Conservation (phyloP, 148 eudicot genomes). For the Fallopia convolvulus region DNA sequence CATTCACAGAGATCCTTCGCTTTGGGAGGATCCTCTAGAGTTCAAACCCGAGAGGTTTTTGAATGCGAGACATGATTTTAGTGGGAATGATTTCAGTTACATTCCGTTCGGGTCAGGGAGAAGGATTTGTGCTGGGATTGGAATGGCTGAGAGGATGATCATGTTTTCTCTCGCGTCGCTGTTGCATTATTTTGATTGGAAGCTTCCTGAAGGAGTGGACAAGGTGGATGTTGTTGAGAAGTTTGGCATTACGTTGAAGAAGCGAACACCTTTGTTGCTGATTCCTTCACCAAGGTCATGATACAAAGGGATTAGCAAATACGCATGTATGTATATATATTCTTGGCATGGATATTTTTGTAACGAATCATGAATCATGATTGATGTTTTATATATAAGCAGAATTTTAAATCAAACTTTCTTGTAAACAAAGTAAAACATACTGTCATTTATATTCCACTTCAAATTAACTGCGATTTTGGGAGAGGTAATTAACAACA, state of each 20-base stretch:
- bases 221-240: conserved; percentile 35
- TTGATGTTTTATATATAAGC: no score
- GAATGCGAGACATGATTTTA: conserved; percentile 36
- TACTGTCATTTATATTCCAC: no score
- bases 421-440: no score
- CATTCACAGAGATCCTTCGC: conserved; percentile 48
- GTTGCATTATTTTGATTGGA: conserved; percentile 61
- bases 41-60: conserved; percentile 59
- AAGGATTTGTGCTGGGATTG: conserved; percentile 56
- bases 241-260: conserved; percentile 55
- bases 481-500: no score
- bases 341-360: no score
- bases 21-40: conserved; percentile 49
- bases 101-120: conserved; percentile 74
- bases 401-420: no score
- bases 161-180: conserved; percentile 44
- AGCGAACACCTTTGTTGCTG: conserved; percentile 32
- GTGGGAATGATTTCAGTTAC: conserved; percentile 39
- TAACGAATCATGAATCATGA: no score
- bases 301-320: no score
- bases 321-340: no score
- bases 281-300: conserved; percentile 42
- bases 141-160: conserved; percentile 52
- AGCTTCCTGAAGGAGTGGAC: conserved; percentile 32
- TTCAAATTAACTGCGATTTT: no score